Evolutionary conservation across 2,329 filamentous ascomycete species (phyloP).

Genomic region (Gyromitra esculenta): DNA sequence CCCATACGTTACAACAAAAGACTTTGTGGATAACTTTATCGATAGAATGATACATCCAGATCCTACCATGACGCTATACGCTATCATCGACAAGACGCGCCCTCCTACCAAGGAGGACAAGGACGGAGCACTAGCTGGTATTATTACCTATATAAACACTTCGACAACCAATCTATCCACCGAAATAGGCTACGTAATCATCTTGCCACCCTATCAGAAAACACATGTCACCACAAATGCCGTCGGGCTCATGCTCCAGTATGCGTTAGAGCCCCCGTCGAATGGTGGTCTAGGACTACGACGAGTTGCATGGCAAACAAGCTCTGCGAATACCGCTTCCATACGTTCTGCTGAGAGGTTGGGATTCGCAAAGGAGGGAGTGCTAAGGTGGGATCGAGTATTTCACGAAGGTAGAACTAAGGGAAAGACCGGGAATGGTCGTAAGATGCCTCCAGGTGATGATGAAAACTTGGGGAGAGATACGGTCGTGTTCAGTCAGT

Average conservation of each 20-base stretch:
- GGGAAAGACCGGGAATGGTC: too few relatives aligned
- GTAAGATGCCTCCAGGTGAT: too few relatives aligned
- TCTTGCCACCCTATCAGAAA: slow-evolving; percentile 59
- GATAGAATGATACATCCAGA: slow-evolving; percentile 31
- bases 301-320: too few relatives aligned
- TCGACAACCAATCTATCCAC: slow-evolving; percentile 54
- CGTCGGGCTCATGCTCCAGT: slow-evolving; percentile 59
- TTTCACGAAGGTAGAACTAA: too few relatives aligned
- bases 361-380: too few relatives aligned
- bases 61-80: slow-evolving; percentile 46
- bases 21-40: slow-evolving; percentile 50
- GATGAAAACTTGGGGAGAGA: too few relatives aligned
- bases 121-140: slow-evolving; percentile 44
- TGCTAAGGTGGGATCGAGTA: too few relatives aligned
- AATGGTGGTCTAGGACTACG: too few relatives aligned
- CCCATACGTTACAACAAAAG: slow-evolving; percentile 50
- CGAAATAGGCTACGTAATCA: slow-evolving; percentile 60
- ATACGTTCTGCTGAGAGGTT: too few relatives aligned
- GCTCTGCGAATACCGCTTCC: too few relatives aligned
- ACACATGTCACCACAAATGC: slow-evolving; percentile 61
- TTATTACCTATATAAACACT: slow-evolving; percentile 57
- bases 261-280: slow-evolving; percentile 46
- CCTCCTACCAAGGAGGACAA: slow-evolving; percentile 56
- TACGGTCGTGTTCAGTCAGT: too few relatives aligned
- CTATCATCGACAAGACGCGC: slow-evolving; percentile 59